Evolutionary conservation across 495 filamentous ascomycete genomes (phyloP).

Genomic region (Echria macrotheca): DNA sequence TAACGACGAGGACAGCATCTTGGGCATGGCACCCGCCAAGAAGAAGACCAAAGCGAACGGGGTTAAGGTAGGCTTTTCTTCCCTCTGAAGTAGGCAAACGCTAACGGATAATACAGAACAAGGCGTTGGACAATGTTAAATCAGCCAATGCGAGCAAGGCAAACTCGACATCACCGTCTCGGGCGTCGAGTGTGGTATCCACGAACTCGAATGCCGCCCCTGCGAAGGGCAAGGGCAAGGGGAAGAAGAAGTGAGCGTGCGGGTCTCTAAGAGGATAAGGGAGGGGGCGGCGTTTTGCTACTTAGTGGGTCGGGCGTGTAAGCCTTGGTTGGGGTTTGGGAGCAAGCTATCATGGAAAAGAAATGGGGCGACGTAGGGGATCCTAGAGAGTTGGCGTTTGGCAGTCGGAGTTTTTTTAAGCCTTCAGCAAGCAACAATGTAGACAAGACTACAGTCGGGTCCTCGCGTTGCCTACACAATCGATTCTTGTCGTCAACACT

Average conservation of each 20-base stretch:
- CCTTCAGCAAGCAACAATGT: too few species aligned
- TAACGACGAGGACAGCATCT: slow-evolving; percentile 73
- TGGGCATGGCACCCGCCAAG: slow-evolving; percentile 71
- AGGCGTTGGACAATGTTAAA: slow-evolving; percentile 58
- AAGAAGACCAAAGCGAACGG: slow-evolving; percentile 83
- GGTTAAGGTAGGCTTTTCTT: slow-evolving; percentile 50
- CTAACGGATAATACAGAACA: slow-evolving; percentile 47
- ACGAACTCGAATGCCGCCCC: slow-evolving; percentile 40
- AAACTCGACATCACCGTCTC: slow-evolving; percentile 50
- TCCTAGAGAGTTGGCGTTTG: too few species aligned
- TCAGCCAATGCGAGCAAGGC: slow-evolving; percentile 47
- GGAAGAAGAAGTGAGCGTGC: slow-evolving; percentile 48
- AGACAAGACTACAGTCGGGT: too few species aligned
- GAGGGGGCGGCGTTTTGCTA: neutral
- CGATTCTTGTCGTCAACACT: too few species aligned
- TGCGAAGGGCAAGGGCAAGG: slow-evolving; percentile 44
- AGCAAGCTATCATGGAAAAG: too few species aligned
- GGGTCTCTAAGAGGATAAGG: too few species aligned
- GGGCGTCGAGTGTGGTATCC: slow-evolving; percentile 49
- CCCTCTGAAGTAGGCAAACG: neutral
- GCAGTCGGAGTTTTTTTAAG: too few species aligned
- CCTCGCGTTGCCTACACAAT: too few species aligned
- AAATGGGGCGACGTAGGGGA: too few species aligned
- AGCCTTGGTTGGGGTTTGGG: too few species aligned
- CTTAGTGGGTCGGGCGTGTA: too few species aligned